Evolutionary conservation across 495 filamentous ascomycete genomes (phyloP), one percentile per base, ranked within the genome.

Genomic region (Penicillium macrosclerotiorum): DNA sequence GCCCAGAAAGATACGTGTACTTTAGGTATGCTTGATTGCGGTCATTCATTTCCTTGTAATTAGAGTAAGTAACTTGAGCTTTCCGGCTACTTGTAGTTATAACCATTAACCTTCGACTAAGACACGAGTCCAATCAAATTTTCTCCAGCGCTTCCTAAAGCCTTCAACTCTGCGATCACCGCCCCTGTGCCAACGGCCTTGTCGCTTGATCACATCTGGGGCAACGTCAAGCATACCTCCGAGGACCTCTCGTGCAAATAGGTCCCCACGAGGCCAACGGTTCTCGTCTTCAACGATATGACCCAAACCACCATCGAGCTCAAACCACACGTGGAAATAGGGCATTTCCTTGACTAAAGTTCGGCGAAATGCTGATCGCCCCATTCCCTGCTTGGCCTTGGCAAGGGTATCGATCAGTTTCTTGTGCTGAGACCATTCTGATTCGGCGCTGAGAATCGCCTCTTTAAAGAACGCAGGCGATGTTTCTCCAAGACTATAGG

Each of bases 311-410:
- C 94, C 94, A 60, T 97, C 89, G 5, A 98, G 66, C 47, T 82
- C 79, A 60, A 97, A 96, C 90, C 90, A 98, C 12, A 90, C 91
- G 53, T 98, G 93, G 65, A 98, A 97, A 62, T 98, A 98, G 18
- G 93, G 93, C 90, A 95, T 95, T 70, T 98, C 93, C 72, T 95
- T 96, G 18, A 85, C 89, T 24, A 98, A 67, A 2, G 79, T 84
- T 35, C 83, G 75, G 3, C 93, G 79, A 67, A 98, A 97, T 33
- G 93, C 90, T 45, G 73, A 60, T 62, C 88, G 86, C 0, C 94
- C 94, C 26, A 88, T 57, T 1, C 89, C 83, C 38, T 82, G 76
- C 46, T 74, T 79, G 4, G 85, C 76, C 57, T 82, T 81, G 33
- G 78, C 74, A 9, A 87, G 80, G 0, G 93, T 97, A 60, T 96